Base-by-base conservation (phyloP, 2,329 filamentous ascomycete genomes). In the Fusarium bulbicola region DNA sequence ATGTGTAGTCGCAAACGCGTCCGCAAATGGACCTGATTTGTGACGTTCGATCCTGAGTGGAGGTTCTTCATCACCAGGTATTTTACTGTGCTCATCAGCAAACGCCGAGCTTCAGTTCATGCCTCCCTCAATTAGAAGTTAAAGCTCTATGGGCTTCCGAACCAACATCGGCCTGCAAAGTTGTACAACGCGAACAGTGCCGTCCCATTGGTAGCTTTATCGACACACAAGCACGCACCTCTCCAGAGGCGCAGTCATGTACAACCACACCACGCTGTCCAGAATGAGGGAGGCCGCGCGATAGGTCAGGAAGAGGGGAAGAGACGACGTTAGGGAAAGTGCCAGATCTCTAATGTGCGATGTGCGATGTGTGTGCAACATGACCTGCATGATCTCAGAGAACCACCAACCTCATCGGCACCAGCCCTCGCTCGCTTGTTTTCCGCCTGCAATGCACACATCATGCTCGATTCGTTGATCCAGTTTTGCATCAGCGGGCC, bases 301-400 rank as follows among this genome's bases (percentile, higher is more conserved):
- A 64, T 59, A 65, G 66, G 72, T 57, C 36, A 57, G 59, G 63
- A 62, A 54, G 53, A 54, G 59, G 54, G 59, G 58, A 62, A 54
- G 58, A 54, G 66, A 26, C 63, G 59, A 73, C 66, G 64, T 68
- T 72, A 66, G 75, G 70, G 53, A 66, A 68, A 50, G 68, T 73
- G 72, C 70, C 72, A 75, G 76, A 78, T 78, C 76, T 77, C 68
- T 74, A 59, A 76, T 66, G 69, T 65, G 72, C 59, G 47, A 73
- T 69, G 63, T 65, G 68, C 63, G 58, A 73, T 69, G 62, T 59
- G 36, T 69, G 76, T 78, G 70, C 68, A 42, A 77, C 75, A 67
- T 65, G 70, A 75, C 66, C 72, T 78, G 76, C 76, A 78, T 78
- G 68, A 78, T 78, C 76, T 78, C 54, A 73, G 69, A 74, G 65